Conservation (phyloP, 257 asterid species). For the Ilex aquifolium region DNA sequence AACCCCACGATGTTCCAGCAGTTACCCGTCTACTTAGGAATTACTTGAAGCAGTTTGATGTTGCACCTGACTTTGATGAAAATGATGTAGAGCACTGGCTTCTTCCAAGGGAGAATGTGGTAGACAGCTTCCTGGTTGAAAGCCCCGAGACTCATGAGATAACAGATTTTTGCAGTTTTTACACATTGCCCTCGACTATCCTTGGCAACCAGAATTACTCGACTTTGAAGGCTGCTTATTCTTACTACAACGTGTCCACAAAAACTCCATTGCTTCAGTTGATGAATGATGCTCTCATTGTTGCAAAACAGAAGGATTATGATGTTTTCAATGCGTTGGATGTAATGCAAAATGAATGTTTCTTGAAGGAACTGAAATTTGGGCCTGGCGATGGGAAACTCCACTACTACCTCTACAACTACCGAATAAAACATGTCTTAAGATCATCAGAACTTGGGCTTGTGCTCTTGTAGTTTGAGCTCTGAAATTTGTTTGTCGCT, state of each 20-base stretch:
- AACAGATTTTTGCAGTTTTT: conserved; percentile 27
- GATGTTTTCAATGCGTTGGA: conserved; percentile 31
- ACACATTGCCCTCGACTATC: conserved; percentile 26
- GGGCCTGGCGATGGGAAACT: conserved; percentile 29
- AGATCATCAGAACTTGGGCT: conserved; percentile 30
- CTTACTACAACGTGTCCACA: conserved; percentile 30
- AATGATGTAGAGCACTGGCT: conserved; percentile 30
- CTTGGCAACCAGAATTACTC: conserved; percentile 25
- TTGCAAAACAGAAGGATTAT: conserved; percentile 25
- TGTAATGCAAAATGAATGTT: conserved; percentile 23
- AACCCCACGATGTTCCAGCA: conserved; percentile 25
- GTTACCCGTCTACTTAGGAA: conserved; percentile 26
- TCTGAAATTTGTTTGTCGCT: not conserved
- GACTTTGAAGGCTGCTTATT: conserved; percentile 29
- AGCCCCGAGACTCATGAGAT: conserved; percentile 25
- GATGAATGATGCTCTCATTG: conserved; percentile 28
- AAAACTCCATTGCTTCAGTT: conserved; percentile 26
- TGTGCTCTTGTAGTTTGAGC: conserved; percentile 22
- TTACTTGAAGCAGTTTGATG: conserved; percentile 25
- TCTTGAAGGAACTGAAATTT: conserved; percentile 35
- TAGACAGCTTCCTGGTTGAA: conserved; percentile 27
- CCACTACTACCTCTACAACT: conserved; percentile 32
- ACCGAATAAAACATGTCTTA: conserved; percentile 19
- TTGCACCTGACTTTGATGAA: conserved; percentile 27
- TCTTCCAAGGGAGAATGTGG: conserved; percentile 27